Percentiles rank a stretch among this genome's conserved stretches.
Conservation (phyloP, 139 green algal genomes). For the Closterium sp. region DNA sequence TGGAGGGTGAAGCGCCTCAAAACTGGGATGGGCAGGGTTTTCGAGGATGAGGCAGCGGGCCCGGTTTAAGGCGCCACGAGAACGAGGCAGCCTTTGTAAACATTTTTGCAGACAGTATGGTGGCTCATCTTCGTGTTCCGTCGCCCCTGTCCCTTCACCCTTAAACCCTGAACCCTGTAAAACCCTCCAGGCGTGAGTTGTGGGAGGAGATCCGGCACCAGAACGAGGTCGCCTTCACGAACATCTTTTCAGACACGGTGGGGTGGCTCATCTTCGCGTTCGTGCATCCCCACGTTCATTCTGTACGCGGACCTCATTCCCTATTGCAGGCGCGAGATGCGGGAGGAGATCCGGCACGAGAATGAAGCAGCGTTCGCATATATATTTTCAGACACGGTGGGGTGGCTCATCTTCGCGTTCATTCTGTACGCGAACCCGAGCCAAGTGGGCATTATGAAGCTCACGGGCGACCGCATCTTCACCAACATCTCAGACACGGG, state of each 20-base stretch:
- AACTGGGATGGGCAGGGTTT: no score
- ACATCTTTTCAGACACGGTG: conserved; percentile 42
- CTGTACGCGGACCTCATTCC: no score
- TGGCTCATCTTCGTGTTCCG: no score
- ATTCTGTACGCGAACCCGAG: conserved; percentile 16
- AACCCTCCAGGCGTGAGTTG: conserved; percentile 21
- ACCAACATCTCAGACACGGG: conserved; percentile 50
- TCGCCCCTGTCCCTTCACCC: no score
- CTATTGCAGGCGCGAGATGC: conserved; percentile 33
- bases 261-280: conserved; percentile 7
- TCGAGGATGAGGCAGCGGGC: no score
- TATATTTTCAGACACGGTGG: conserved; percentile 34
- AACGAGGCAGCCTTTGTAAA: no score
- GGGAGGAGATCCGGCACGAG: conserved; percentile 36
- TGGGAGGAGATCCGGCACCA: conserved; percentile 33
- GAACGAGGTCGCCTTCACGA: conserved; percentile 25
- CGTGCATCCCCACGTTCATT: conserved; percentile 30
- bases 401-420: conserved; percentile 10
- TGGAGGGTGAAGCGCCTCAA: no score
- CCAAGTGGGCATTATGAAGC: conserved; percentile 35
- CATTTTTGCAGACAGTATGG: no score
- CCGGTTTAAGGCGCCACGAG: no score
- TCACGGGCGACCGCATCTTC: conserved; percentile 47
- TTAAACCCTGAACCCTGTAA: neutral
- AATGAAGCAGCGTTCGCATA: conserved; percentile 37